phyloP scores from a whole-genome alignment of 2,329 filamentous ascomycete species.

The Geosmithia putterillii region DNA sequence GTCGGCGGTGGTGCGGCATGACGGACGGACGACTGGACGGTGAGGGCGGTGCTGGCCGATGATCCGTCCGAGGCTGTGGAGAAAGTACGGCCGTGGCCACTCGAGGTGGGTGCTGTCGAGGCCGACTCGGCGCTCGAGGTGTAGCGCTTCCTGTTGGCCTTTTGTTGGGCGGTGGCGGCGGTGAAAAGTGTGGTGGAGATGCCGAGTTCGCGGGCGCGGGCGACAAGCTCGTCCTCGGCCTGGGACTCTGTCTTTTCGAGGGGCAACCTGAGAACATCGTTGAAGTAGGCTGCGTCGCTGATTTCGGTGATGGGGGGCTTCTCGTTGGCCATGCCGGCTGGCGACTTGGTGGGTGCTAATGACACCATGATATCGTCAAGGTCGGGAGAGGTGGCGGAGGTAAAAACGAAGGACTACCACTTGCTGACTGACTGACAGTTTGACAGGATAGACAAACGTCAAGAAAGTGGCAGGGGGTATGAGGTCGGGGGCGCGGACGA shows the following conservation, averaged over 20 bases:
- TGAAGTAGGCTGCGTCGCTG: constrained; percentile 23
- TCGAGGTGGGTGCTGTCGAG: constrained; percentile 20
- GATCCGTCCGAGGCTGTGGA: constrained; percentile 31
- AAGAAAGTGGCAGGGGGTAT: background rate
- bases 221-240: constrained; percentile 22
- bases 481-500: background rate
- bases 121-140: constrained; percentile 27
- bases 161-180: constrained; percentile 1
- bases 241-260: constrained; percentile 22
- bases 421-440: background rate
- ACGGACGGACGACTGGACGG: constrained; percentile 28
- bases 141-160: constrained; percentile 20
- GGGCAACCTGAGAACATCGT: constrained; percentile 23
- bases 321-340: background rate
- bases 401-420: background rate
- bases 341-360: background rate
- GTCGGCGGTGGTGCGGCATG: constrained; percentile 12
- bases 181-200: constrained; percentile 15
- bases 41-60: constrained; percentile 22
- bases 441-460: no score
- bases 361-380: background rate
- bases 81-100: constrained; percentile 27
- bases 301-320: constrained; percentile 19
- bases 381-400: background rate
- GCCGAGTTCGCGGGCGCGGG: constrained; percentile 21